phyloP scores from a whole-genome alignment of 164 flowering plant genomes.

The Piper longum region DNA sequence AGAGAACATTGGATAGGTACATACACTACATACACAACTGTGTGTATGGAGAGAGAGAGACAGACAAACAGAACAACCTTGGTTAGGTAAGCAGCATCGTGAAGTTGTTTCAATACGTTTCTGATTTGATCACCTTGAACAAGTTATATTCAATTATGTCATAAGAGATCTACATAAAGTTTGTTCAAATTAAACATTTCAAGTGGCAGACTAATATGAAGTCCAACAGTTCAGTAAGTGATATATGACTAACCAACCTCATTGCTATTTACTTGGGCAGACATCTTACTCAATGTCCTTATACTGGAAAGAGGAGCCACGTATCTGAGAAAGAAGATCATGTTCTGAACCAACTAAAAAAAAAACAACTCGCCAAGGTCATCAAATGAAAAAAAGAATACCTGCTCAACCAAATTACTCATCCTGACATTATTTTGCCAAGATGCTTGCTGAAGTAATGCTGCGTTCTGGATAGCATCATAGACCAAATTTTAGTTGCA shows the following conservation, averaged over 20 bases:
- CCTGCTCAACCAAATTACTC: constrained; percentile 83
- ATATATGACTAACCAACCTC: constrained; percentile 35
- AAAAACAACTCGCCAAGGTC: neutral
- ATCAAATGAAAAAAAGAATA: constrained; percentile 16
- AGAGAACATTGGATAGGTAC: neutral
- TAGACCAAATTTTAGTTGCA: constrained; percentile 42
- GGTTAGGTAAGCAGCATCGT: constrained; percentile 81
- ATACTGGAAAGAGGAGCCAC: constrained; percentile 85
- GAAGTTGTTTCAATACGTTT: constrained; percentile 75
- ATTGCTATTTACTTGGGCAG: constrained; percentile 48
- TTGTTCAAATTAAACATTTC: neutral
- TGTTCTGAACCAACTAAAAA: neutral
- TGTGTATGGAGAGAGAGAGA: neutral
- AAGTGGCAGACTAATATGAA: neutral
- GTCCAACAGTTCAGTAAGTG: neutral
- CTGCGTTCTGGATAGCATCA: constrained; percentile 50
- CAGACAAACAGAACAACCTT: constrained; percentile 34
- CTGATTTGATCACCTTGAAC: constrained; percentile 70
- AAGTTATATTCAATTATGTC: constrained; percentile 71
- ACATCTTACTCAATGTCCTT: constrained; percentile 64
- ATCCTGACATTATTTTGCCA: constrained; percentile 93
- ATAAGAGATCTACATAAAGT: constrained; percentile 42
- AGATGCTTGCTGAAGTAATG: constrained; percentile 79
- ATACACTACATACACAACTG: neutral
- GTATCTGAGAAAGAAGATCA: constrained; percentile 37